Conservation (phyloP, 768 basidiomycete genomes). For the Lanmaoa rubissima region DNA sequence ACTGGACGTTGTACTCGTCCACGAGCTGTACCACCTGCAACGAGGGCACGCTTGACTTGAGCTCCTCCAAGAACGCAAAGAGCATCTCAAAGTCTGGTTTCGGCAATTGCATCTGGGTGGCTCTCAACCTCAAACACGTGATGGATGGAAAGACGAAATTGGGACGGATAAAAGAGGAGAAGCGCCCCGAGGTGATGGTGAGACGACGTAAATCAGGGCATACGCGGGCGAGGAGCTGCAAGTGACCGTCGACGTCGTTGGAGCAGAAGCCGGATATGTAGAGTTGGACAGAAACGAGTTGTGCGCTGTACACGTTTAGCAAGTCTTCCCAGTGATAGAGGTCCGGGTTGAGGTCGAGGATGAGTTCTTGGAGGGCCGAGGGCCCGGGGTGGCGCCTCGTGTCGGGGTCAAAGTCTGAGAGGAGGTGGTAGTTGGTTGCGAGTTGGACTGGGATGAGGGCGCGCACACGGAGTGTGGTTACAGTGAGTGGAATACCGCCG, state of each 20-base stretch:
- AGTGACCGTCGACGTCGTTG: not conserved
- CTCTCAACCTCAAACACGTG: conserved; percentile 16
- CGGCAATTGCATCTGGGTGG: not conserved
- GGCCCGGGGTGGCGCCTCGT: not conserved
- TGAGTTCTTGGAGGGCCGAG: conserved; percentile 20
- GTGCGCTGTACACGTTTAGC: conserved; percentile 12
- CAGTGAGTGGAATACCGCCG: conserved; percentile 4
- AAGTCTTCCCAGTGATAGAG: conserved; percentile 9
- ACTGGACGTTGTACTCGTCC: conserved; percentile 12
- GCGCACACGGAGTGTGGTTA: conserved; percentile 16
- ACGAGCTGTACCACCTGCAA: conserved; percentile 23
- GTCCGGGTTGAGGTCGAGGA: conserved; percentile 6
- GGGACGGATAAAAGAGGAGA: not conserved
- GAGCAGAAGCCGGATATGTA: not conserved
- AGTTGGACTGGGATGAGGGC: not conserved
- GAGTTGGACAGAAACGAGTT: conserved; percentile 21
- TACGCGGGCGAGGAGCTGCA: conserved; percentile 7
- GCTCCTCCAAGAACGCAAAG: conserved; percentile 11
- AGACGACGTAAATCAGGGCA: conserved; percentile 22
- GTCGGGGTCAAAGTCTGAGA: not conserved
- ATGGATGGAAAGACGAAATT: conserved; percentile 14
- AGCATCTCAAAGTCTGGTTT: conserved; percentile 4
- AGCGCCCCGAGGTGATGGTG: conserved; percentile 11
- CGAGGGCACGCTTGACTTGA: conserved; percentile 15
- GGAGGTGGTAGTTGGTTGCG: not conserved